Conservation (phyloP, 2,329 filamentous ascomycete genomes). For the Colletotrichum navitas region DNA sequence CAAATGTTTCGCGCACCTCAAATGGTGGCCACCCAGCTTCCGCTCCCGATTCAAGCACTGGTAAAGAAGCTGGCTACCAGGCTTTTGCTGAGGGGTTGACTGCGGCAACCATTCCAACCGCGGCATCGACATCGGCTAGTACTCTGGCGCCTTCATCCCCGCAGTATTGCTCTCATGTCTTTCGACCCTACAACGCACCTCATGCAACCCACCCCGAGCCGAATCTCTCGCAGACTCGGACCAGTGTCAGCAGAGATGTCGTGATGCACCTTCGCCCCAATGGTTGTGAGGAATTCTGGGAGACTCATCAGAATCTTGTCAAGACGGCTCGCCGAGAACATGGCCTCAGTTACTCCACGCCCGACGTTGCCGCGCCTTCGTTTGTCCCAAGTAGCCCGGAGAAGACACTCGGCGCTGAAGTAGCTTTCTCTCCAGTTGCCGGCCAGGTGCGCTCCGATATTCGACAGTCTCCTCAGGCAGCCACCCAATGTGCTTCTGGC, state of each 20-base stretch:
- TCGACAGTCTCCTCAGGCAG: background rate
- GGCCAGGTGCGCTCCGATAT: background rate
- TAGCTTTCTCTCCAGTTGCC: background rate
- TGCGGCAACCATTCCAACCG: background rate
- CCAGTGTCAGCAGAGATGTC: background rate
- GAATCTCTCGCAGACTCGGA: background rate
- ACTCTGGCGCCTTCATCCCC: background rate
- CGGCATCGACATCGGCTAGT: background rate
- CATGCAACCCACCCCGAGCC: background rate
- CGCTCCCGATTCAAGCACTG: background rate
- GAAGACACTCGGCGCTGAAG: background rate
- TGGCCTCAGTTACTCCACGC: too few species aligned
- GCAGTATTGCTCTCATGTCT: background rate
- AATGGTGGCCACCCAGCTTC: background rate
- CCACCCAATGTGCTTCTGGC: too few species aligned
- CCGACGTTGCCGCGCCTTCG: background rate
- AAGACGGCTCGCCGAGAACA: too few species aligned
- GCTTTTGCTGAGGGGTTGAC: background rate
- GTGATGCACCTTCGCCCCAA: background rate
- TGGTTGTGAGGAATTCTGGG: slow-evolving; percentile 9
- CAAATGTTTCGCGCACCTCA: background rate
- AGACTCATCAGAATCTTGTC: background rate
- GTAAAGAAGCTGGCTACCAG: background rate
- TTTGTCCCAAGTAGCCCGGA: background rate
- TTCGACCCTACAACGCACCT: background rate